These are phyloP conservation scores for Helminthosporium solani DNA, from an alignment of 2,329 filamentous ascomycete genomes.

Conservation along the genomic window DNA sequence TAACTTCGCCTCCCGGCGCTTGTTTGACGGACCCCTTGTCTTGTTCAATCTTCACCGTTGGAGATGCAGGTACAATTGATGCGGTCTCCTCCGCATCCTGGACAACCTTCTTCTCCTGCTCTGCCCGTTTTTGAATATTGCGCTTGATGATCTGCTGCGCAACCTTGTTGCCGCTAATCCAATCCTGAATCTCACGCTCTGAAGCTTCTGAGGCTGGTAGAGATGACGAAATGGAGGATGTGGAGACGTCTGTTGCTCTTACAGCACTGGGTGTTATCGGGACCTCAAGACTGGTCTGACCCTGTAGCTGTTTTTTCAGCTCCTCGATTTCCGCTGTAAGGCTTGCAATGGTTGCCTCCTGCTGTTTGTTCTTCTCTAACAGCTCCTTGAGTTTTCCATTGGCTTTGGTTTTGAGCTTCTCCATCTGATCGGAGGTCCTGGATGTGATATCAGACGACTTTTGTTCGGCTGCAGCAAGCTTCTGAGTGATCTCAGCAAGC, in stretches of 20 bases:
- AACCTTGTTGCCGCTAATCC: conserved; percentile 1
- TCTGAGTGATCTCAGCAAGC: neutral
- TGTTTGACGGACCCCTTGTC: conserved; percentile 2
- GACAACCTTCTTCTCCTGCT: conserved; percentile 6
- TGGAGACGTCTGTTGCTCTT: neutral
- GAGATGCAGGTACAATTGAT: conserved; percentile 7
- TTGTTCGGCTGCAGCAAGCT: conserved; percentile 44
- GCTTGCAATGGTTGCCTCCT: conserved; percentile 1
- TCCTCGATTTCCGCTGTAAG: conserved; percentile 12
- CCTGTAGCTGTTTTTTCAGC: conserved; percentile 13
- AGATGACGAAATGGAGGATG: neutral
- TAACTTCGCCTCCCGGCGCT: conserved; percentile 1
- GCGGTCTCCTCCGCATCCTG: conserved; percentile 14
- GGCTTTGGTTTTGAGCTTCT: conserved; percentile 52
- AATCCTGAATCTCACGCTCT: conserved; percentile 9
- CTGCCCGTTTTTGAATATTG: conserved; percentile 42
- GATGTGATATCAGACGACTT: neutral
- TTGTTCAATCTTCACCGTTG: conserved; percentile 16
- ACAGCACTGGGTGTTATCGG: neutral
- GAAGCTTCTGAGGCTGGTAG: conserved; percentile 2
- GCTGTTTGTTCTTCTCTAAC: conserved; percentile 8
- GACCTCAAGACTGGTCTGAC: neutral
- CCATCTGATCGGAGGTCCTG: conserved; percentile 10
- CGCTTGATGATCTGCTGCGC: conserved; percentile 13
- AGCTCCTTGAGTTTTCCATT: conserved; percentile 65